A percentile compares a stretch with the other conserved stretches of the same genome.
These are phyloP conservation scores for Ceratocystis papillata DNA, from an alignment of 2,329 filamentous ascomycete genomes.

Conservation along the genomic window DNA sequence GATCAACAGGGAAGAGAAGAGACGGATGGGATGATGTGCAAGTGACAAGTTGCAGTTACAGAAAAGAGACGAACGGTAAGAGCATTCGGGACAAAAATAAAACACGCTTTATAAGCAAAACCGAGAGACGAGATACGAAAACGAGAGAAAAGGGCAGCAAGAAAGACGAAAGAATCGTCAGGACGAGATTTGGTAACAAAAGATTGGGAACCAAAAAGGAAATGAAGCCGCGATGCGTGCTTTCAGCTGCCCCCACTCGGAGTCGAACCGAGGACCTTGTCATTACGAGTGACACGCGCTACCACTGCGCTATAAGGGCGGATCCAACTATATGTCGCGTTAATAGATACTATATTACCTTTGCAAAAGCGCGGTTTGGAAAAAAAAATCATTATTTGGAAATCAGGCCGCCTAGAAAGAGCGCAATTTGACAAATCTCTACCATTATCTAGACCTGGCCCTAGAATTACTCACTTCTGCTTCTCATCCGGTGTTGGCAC, in stretches of 20 bases:
- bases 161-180: neutral
- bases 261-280: constrained; percentile 33
- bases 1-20: no score
- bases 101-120: no score
- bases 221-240: accelerated
- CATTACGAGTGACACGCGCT: constrained; percentile 34
- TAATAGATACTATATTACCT: no score
- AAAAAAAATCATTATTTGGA: no score
- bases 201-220: neutral
- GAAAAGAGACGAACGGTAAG: no score
- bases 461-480: neutral
- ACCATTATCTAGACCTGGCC: neutral
- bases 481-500: constrained; percentile 6
- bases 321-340: neutral
- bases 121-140: no score
- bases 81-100: no score
- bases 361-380: no score
- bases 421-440: neutral
- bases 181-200: neutral
- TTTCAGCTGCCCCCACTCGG: constrained; percentile 29
- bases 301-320: constrained; percentile 33
- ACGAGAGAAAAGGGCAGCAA: no score
- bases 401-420: no score
- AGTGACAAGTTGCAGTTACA: neutral
- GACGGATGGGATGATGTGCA: neutral